Base-by-base conservation (phyloP, 1,284 basidiomycete species). In the Fomitopsis palustris region DNA sequence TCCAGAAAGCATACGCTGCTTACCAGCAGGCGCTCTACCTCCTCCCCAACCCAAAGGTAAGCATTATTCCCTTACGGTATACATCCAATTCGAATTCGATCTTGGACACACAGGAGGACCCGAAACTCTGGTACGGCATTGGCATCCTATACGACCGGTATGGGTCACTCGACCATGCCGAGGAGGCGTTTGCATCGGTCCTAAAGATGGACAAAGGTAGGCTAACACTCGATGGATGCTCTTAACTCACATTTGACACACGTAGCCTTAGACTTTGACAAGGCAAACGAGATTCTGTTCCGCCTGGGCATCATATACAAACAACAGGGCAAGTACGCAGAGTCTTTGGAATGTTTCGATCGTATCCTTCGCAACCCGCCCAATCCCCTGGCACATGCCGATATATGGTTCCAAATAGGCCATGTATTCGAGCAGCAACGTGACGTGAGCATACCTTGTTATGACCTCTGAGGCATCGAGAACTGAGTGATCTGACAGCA, bases 391-490 rank as follows among this genome's bases (percentile, higher is more conserved):
- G 96, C 96, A 16, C 93, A 96, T 70, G 94, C 95, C 65, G 96
- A 99, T 70, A 98, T 99, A 64, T 98, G 95, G 94, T 99, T 99
- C 85, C 97, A 99, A 77, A 98, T 99, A 62, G 96, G 97, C 1
- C 97, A 99, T 71, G 96, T 99, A 19, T 95, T 95, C 69, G 97
- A 99, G 75, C 94, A 96, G 71, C 92, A 96, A 74, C 92, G 95
- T 74, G 94, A 97, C 72, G 93, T 95, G 70, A 77, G 89, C 81
- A 1, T 12, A 23, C 21, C n/a, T 0, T 53, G 31, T 52, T 29
- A 9, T 29, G 37, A 8, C 41, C 19, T n/a, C 38, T 25, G 37
- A 47, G 51, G 27, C n/a, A 61, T 58, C 29, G 19, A 8, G 12
- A 31, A 35, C 35, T 52, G 49, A 52, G 3, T 23, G 17, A 9